These are phyloP conservation scores for Mortierella sp. DNA, from an alignment of 371 early-diverging fungal genomes.

Conservation along the genomic window DNA sequence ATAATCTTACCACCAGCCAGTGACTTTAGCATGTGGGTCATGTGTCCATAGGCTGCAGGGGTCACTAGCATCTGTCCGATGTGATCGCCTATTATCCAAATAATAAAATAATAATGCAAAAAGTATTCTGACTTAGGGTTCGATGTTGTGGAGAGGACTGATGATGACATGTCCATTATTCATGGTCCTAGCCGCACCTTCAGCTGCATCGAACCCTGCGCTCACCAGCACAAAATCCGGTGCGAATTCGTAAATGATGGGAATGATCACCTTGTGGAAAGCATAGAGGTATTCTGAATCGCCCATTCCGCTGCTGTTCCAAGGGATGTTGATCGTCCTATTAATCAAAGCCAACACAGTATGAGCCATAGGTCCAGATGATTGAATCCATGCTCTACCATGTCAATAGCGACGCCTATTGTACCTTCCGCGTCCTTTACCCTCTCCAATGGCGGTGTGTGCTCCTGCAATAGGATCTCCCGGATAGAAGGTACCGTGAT, in stretches of 20 bases:
- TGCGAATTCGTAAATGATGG: conserved; percentile 82
- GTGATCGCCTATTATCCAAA: conserved; percentile 70
- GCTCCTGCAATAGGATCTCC: conserved; percentile 61
- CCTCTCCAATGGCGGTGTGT: conserved; percentile 67
- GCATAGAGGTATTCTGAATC: conserved; percentile 91
- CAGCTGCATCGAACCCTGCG: conserved; percentile 93
- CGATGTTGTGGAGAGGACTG: neutral
- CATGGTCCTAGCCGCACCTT: conserved; percentile 36
- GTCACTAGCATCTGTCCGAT: conserved; percentile 88
- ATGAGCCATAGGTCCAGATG: too few relatives aligned
- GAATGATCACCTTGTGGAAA: conserved; percentile 82
- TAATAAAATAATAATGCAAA: neutral
- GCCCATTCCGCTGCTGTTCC: conserved; percentile 78
- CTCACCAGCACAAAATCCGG: conserved; percentile 87
- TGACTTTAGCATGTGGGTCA: conserved; percentile 82
- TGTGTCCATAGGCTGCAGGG: conserved; percentile 85
- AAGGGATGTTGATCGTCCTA: conserved; percentile 89
- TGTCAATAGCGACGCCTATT: neutral
- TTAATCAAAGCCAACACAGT: neutral
- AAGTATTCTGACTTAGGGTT: neutral
- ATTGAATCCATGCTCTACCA: neutral
- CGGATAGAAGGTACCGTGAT: conserved; percentile 84
- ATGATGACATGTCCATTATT: neutral
- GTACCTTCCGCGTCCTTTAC: conserved; percentile 70
- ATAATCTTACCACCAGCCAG: conserved; percentile 82